Conservation (phyloP, 352 stramenopile species). For the Phytophthora vignae region DNA sequence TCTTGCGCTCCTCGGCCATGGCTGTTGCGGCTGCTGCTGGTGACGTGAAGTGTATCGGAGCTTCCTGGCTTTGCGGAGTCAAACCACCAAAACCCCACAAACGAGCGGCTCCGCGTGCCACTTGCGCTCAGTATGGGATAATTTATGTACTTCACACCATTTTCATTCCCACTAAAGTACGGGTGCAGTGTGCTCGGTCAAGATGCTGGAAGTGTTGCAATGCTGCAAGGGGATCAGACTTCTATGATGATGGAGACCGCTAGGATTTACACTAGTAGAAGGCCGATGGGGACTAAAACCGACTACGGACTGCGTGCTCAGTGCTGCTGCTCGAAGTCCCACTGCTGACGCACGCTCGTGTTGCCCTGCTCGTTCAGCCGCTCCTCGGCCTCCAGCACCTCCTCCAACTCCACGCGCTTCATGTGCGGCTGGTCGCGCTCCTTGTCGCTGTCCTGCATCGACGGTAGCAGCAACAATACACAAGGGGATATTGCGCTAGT, state of each 20-base stretch:
- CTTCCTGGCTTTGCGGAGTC: conserved; percentile 29
- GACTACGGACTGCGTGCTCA: conserved; percentile 7
- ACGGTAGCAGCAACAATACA: not conserved
- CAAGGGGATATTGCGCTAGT: not conserved
- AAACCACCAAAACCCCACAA: conserved; percentile 36
- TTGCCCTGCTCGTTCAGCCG: conserved; percentile 67
- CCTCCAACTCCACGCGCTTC: conserved; percentile 79
- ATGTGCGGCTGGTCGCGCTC: conserved; percentile 86
- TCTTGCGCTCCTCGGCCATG: conserved; percentile 57
- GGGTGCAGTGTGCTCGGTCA: no score
- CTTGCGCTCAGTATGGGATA: not conserved
- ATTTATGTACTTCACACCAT: not conserved
- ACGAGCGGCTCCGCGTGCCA: conserved; percentile 32
- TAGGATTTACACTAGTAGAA: conserved; percentile 24
- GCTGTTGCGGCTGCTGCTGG: conserved; percentile 3
- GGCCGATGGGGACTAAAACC: not conserved
- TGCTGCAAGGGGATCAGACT: conserved; percentile 7
- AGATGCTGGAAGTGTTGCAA: conserved; percentile 9
- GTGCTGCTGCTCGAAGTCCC: conserved; percentile 80
- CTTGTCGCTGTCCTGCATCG: conserved; percentile 77
- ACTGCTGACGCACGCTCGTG: conserved; percentile 81
- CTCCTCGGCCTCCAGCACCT: conserved; percentile 86
- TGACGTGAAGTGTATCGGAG: conserved; percentile 6
- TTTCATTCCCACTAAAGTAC: not conserved
- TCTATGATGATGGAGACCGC: conserved; percentile 22